Evolutionary conservation across 2,329 filamentous ascomycete genomes (phyloP).

Genomic region (Neobulgaria alba): DNA sequence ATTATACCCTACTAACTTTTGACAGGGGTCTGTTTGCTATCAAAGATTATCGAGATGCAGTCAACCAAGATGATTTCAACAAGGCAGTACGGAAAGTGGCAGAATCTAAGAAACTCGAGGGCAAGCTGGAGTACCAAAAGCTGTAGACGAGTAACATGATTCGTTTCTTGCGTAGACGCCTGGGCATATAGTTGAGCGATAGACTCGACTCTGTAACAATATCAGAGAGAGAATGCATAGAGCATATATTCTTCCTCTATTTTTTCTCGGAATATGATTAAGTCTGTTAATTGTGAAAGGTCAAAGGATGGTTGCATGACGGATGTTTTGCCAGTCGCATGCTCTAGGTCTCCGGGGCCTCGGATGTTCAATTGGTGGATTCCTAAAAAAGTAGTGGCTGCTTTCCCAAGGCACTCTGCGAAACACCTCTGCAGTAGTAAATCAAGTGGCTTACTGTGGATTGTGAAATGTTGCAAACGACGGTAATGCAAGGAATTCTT

Average conservation of each 20-base stretch:
- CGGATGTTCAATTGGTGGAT: too few species aligned
- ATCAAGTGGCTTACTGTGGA: too few species aligned
- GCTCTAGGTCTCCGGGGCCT: too few species aligned
- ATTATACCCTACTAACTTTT: constrained; percentile 20
- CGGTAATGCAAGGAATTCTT: too few species aligned
- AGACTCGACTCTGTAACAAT: not conserved
- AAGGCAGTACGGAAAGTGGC: constrained; percentile 97
- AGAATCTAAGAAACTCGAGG: constrained; percentile 96
- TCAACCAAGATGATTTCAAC: constrained; percentile 99
- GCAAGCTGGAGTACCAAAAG: constrained; percentile 97
- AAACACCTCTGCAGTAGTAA: too few species aligned
- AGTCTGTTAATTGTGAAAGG: too few species aligned
- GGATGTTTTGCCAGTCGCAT: too few species aligned
- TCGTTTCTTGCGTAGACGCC: not conserved
- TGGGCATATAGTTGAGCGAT: not conserved
- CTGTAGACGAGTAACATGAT: constrained; percentile 43
- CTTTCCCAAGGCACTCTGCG: too few species aligned
- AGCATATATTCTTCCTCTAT: not conserved
- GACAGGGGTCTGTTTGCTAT: constrained; percentile 86
- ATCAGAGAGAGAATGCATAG: constrained; percentile 1
- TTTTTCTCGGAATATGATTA: too few species aligned
- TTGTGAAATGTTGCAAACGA: too few species aligned
- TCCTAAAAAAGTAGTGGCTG: too few species aligned
- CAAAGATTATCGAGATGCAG: constrained; percentile 92
- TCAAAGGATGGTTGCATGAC: too few species aligned